These are phyloP conservation scores for Lentithecium fluviatile DNA, from an alignment of 495 filamentous ascomycete genomes.

Conservation along the genomic window DNA sequence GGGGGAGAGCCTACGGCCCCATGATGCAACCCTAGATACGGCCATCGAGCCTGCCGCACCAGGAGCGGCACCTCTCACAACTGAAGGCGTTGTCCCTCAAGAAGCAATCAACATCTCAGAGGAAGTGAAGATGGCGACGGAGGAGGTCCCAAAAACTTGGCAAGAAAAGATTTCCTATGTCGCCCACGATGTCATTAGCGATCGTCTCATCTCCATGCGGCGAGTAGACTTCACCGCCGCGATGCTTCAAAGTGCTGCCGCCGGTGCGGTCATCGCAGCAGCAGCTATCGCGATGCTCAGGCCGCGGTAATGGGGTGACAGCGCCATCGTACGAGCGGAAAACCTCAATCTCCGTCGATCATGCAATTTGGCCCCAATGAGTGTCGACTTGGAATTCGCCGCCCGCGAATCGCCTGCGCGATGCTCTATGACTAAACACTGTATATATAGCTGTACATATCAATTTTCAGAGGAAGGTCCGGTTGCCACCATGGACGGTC, in stretches of 20 bases:
- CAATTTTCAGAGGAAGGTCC: not conserved
- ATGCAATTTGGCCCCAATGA: not conserved
- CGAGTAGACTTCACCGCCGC: slow-evolving; percentile 73
- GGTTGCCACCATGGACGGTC: too few species aligned
- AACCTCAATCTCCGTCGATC: not conserved
- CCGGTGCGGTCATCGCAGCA: slow-evolving; percentile 64
- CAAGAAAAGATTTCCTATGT: not conserved
- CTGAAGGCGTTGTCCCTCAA: not conserved
- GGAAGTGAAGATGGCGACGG: not conserved
- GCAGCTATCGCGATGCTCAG: slow-evolving; percentile 60
- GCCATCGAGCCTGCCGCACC: not conserved
- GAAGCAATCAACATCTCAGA: slow-evolving; percentile 20
- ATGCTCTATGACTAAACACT: slow-evolving; percentile 18
- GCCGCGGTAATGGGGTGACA: slow-evolving; percentile 42
- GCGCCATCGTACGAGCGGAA: not conserved
- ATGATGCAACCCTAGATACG: not conserved
- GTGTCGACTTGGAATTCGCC: not conserved
- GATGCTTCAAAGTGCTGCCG: slow-evolving; percentile 68
- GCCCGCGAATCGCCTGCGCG: not conserved
- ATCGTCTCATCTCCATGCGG: slow-evolving; percentile 62
- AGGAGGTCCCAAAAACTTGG: slow-evolving; percentile 9
- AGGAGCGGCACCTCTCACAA: not conserved
- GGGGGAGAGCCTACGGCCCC: not conserved
- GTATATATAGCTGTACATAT: slow-evolving; percentile 20
- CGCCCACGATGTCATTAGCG: slow-evolving; percentile 62